Evolutionary conservation across 768 basidiomycete genomes (phyloP).

Genomic region (Trichaptum fuscoviolaceum): DNA sequence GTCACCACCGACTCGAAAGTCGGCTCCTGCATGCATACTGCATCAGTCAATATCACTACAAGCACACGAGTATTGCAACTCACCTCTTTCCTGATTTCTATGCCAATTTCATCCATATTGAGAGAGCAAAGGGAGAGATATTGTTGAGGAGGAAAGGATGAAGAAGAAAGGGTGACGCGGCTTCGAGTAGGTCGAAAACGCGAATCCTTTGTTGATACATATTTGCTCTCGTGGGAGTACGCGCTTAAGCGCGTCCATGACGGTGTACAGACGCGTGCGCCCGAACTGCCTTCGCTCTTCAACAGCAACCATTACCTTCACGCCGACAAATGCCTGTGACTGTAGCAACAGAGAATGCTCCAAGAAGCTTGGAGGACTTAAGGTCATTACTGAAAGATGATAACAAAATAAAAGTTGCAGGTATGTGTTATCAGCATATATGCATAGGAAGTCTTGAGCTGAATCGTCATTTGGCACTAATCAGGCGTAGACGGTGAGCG

Average conservation of each 20-base stretch:
- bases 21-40: constrained; percentile 56
- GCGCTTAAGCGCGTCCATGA: constrained; percentile 1
- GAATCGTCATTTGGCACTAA: background rate
- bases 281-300: background rate
- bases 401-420: constrained; percentile 90
- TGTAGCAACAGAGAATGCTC: constrained; percentile 33
- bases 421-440: constrained; percentile 37
- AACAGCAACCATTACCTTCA: background rate
- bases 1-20: constrained; percentile 83
- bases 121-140: background rate
- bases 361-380: constrained; percentile 55
- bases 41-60: constrained; percentile 5
- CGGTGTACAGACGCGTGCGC: background rate
- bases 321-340: constrained; percentile 9
- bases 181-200: constrained; percentile 23
- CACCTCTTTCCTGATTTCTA: constrained; percentile 78
- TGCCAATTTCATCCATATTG: constrained; percentile 85
- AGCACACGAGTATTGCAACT: constrained; percentile 21
- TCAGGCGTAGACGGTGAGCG: constrained; percentile 64
- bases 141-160: constrained; percentile 15
- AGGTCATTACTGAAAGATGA: constrained; percentile 49
- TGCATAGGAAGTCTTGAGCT: background rate
- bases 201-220: constrained; percentile 5
- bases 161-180: constrained; percentile 16
- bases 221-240: background rate